A percentile compares a stretch with the other conserved stretches of the same genome.
Evolutionary conservation across 352 stramenopile genomes (phyloP).

Genomic region (Phytophthora pluvialis): DNA sequence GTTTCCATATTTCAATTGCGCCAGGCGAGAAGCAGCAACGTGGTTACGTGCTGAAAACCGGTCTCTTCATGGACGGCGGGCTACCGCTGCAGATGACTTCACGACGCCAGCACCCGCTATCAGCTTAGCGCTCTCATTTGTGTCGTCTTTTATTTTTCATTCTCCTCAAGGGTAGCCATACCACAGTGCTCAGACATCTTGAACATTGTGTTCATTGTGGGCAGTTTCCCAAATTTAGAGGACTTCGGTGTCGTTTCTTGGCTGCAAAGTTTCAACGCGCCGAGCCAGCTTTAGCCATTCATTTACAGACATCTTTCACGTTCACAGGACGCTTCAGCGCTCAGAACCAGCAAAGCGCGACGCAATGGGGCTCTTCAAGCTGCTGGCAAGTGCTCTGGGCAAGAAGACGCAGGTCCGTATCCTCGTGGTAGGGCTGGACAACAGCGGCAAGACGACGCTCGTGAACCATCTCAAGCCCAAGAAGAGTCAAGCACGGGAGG

Average conservation of each 20-base stretch:
- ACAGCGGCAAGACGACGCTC: slow-evolving; percentile 93
- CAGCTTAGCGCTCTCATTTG: neutral
- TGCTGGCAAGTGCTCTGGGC: slow-evolving; percentile 73
- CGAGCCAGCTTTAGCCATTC: slow-evolving; percentile 13
- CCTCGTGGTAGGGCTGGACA: slow-evolving; percentile 90
- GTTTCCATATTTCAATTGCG: slow-evolving; percentile 55
- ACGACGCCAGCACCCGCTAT: slow-evolving; percentile 4
- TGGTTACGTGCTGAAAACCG: slow-evolving; percentile 59
- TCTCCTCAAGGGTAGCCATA: neutral
- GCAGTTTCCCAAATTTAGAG: slow-evolving; percentile 35
- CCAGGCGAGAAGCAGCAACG: slow-evolving; percentile 47
- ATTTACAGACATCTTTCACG: slow-evolving; percentile 21
- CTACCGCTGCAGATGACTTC: slow-evolving; percentile 52
- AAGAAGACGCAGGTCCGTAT: slow-evolving; percentile 89
- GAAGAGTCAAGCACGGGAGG: slow-evolving; percentile 83
- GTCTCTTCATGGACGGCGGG: slow-evolving; percentile 58
- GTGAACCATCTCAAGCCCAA: slow-evolving; percentile 93
- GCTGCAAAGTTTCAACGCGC: slow-evolving; percentile 8
- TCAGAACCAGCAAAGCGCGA: neutral
- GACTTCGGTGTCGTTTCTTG: slow-evolving; percentile 26
- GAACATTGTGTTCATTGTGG: slow-evolving; percentile 24
- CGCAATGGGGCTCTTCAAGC: slow-evolving; percentile 87
- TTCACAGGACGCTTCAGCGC: neutral
- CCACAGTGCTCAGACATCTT: neutral
- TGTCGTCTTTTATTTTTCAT: neutral